Evolutionary conservation across 345 rosid genomes (phyloP), one percentile per base, ranked within the genome.

Genomic region (Lepidium africanum): DNA sequence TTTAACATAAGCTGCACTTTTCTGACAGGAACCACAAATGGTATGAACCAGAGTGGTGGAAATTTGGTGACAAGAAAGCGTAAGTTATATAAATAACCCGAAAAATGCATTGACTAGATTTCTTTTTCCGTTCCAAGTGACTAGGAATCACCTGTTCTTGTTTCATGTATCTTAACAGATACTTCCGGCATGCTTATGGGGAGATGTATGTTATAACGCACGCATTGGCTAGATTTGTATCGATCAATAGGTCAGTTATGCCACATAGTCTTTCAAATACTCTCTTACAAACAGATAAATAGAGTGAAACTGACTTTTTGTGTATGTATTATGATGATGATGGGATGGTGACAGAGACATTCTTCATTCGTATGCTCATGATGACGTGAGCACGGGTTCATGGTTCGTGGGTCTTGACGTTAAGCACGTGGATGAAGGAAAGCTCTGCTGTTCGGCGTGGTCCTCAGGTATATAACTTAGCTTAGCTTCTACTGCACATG

Each of bases 11-110:
- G 36, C 19, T 61, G 61, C 57, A 51, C 6, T 53, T 50, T 69
- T 52, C 27, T 76, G 61, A 65, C 80, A 89, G 91, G 78, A 82
- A 73, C 67, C 82, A 76, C 64, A 85, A 78, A 81, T 89, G 96
- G 96, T 84, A 82, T 72, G 96, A 89, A 66, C 93, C 91, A 65
- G 92, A 91, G 33, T 89, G 99, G 97, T 94, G 99, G 99, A 94
- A 91, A 76, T 94, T 94, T 23, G 91, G 96, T 10, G 87, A 84
- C 81, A 80, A 79, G 75, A 89, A 85, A 82, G 76, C 81, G 96
- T 87, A 82, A 81, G 93, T 78, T 46, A 11, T 15, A 49, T 10
- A 41, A 27, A 51, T 68, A 39, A 25, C 32, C 53, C n/a, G 11
- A 72, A 30, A 30, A 37, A 13, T 10, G 43, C 14, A 16, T 48